These are phyloP conservation scores for Mycena indigotica DNA, from an alignment of 768 basidiomycete species.

Conservation along the genomic window DNA sequence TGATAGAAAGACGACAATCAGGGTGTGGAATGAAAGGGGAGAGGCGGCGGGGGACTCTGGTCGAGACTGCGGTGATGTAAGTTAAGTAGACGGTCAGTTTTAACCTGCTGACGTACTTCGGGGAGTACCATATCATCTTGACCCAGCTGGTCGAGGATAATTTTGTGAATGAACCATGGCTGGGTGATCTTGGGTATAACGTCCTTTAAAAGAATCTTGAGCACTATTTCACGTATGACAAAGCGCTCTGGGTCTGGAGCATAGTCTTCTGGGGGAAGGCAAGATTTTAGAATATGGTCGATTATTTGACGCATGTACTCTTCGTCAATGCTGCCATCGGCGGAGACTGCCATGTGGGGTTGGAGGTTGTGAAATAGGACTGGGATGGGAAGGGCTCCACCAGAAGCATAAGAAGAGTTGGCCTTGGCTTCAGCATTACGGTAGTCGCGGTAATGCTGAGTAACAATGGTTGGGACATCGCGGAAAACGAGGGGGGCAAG, in stretches of 20 bases:
- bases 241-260: slow-evolving; percentile 76
- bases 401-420: slow-evolving; percentile 69
- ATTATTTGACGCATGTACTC: slow-evolving; percentile 81
- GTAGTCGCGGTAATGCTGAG: slow-evolving; percentile 80
- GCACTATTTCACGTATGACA: slow-evolving; percentile 81
- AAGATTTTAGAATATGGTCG: slow-evolving; percentile 72
- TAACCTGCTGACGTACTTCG: slow-evolving; percentile 28
- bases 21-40: slow-evolving; percentile 41
- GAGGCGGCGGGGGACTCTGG: slow-evolving; percentile 30
- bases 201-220: slow-evolving; percentile 73
- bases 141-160: slow-evolving; percentile 67
- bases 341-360: slow-evolving; percentile 77
- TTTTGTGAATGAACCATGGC: slow-evolving; percentile 87
- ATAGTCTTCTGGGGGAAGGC: slow-evolving; percentile 80
- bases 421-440: slow-evolving; percentile 65
- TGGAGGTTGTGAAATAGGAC: slow-evolving; percentile 80
- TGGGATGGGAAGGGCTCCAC: slow-evolving; percentile 62
- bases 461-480: slow-evolving; percentile 65
- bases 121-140: slow-evolving; percentile 35
- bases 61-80: slow-evolving; percentile 27
- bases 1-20: slow-evolving; percentile 73
- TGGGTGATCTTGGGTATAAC: slow-evolving; percentile 72
- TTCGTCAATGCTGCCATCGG: slow-evolving; percentile 66
- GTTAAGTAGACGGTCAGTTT: neutral
- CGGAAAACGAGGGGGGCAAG: slow-evolving; percentile 61